phyloP scores from a whole-genome alignment of 192 early-diverging fungal genomes.

The Linnemannia schmuckeri region DNA sequence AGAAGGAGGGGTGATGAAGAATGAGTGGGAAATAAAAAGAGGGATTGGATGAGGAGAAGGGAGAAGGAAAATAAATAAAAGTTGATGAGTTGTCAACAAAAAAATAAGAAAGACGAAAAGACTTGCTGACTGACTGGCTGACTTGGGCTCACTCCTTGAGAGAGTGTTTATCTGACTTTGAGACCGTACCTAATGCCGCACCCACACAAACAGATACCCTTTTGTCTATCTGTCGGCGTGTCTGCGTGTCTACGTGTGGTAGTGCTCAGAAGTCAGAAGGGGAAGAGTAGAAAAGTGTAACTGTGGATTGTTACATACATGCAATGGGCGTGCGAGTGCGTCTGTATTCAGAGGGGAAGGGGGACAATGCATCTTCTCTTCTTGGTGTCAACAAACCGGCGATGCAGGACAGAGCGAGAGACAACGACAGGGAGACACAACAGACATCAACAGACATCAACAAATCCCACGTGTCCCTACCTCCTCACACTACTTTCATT shows the following conservation, averaged over 20 bases:
- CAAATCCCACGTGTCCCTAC: not conserved
- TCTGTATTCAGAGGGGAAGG: not conserved
- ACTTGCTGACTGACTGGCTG: not conserved
- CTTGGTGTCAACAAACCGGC: not conserved
- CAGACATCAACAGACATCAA: not conserved
- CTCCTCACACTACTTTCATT: too few species aligned
- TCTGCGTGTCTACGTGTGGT: not conserved
- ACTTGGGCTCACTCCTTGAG: too few species aligned
- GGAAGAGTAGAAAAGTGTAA: not conserved
- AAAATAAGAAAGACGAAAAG: not conserved
- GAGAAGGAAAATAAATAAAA: not conserved
- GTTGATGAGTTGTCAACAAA: conserved; percentile 1
- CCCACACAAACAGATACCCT: too few species aligned
- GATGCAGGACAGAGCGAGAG: not conserved
- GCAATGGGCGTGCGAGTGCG: not conserved
- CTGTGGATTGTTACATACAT: not conserved
- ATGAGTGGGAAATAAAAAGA: not conserved
- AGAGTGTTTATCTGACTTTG: too few species aligned
- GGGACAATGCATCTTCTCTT: not conserved
- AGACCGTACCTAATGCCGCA: too few species aligned
- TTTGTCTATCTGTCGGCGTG: not conserved
- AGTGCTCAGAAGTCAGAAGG: not conserved
- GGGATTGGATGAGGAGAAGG: not conserved
- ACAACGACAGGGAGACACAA: not conserved
- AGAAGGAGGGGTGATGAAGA: not conserved